A percentile compares a stretch with the other conserved stretches of the same genome.
Conservation (phyloP, 2,329 filamentous ascomycete genomes). For the Phaeosphaeria sp. region DNA sequence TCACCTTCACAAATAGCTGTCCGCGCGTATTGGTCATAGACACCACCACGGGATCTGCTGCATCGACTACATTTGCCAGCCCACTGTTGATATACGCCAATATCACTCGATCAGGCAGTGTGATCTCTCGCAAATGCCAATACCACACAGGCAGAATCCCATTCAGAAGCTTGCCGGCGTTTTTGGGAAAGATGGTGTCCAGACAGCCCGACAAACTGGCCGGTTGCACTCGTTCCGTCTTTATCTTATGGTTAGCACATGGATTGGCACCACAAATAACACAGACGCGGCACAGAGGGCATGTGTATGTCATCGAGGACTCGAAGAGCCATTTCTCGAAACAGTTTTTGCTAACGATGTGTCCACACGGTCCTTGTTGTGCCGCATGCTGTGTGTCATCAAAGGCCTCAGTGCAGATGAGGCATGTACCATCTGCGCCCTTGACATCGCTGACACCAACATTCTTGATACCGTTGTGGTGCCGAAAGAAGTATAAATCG, state of each 20-base stretch:
- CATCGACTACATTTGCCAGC: not conserved
- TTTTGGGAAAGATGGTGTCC: not conserved
- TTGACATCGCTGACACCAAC: not conserved
- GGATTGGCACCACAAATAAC: not conserved
- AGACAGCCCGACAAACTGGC: not conserved
- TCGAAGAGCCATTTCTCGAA: not conserved
- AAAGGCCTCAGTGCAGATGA: not conserved
- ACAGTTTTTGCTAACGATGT: not conserved
- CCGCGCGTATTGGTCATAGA: not conserved
- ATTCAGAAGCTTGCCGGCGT: not conserved
- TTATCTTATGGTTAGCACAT: not conserved
- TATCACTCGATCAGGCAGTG: not conserved
- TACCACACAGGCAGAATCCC: not conserved
- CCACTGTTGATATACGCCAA: not conserved
- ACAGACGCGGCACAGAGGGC: not conserved
- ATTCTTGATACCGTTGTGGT: not conserved
- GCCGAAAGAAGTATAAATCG: conserved; percentile 6
- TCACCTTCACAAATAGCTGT: not conserved
- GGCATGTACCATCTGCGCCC: not conserved
- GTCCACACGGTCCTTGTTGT: not conserved
- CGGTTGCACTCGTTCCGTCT: not conserved
- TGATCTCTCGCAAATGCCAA: not conserved
- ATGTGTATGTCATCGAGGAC: not conserved
- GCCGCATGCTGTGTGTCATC: not conserved
- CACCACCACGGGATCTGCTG: not conserved